These are phyloP conservation scores for Alternaria gaisen DNA, from an alignment of 2,329 filamentous ascomycete species.

Conservation along the genomic window DNA sequence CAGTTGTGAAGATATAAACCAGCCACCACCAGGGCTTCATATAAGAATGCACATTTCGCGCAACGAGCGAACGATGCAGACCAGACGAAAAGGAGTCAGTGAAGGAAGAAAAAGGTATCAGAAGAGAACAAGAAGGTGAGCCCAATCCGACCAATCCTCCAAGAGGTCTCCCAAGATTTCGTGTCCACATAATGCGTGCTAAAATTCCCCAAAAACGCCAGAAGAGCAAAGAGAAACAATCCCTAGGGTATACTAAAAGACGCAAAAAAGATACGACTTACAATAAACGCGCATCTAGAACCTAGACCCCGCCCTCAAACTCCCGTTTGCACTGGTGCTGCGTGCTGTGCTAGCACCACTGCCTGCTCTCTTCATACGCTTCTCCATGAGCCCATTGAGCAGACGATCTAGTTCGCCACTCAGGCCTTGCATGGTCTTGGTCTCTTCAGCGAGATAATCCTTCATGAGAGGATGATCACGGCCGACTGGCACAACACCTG, in stretches of 20 bases:
- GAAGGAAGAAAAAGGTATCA: neutral
- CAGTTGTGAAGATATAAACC: constrained; percentile 1
- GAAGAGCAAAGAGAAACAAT: neutral
- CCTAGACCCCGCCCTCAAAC: constrained; percentile 10
- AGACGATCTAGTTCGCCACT: constrained; percentile 89
- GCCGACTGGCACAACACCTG: constrained; percentile 78
- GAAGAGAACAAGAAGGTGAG: neutral
- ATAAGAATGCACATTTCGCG: neutral
- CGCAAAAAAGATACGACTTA: constrained; percentile 1
- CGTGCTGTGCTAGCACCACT: constrained; percentile 19
- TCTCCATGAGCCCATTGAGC: constrained; percentile 78
- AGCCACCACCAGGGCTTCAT: constrained; percentile 2
- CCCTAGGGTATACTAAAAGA: constrained; percentile 18
- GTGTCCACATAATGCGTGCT: constrained; percentile 4
- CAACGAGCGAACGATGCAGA: neutral
- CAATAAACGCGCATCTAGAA: constrained; percentile 3
- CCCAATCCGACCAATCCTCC: neutral
- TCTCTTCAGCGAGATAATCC: constrained; percentile 85
- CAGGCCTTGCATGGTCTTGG: constrained; percentile 84
- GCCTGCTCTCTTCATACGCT: constrained; percentile 46
- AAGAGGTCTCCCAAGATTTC: constrained; percentile 4
- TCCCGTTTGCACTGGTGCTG: constrained; percentile 19
- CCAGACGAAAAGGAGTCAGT: neutral
- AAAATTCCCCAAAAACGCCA: neutral
- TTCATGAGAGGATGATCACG: constrained; percentile 86